Evolutionary conservation across 1,284 basidiomycete genomes (phyloP), one percentile per base, ranked within the genome.

Genomic region (Moesziomyces antarcticus): DNA sequence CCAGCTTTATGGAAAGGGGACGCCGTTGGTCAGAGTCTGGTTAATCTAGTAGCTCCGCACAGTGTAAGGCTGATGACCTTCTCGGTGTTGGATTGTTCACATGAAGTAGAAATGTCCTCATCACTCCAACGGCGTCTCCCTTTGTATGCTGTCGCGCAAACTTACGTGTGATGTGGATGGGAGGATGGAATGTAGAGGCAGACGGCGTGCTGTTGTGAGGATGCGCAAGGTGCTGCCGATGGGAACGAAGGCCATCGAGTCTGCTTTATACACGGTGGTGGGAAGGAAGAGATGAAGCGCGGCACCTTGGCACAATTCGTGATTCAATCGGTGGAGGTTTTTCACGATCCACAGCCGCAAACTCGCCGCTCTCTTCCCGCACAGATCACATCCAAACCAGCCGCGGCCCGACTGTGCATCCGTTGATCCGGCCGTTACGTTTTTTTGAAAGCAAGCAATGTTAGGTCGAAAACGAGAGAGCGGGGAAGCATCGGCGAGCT

Each of bases 21-120:
- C 21, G 54, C 53, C 50, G 30, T 22, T 3, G 18, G 33, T 69
- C 71, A 73, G 71, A 73, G 71, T 73, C 74, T 76, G 66, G 66
- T 76, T 76, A 76, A 76, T 77, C 60, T 60, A 41, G 45, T 2
- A 42, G 60, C 56, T 77, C 74, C 62, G 61, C 74, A 77, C 63
- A 50, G 48, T 66, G 21, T 43, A 58, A 60, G 66, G 63, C 51
- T 62, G 56, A 66, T 66, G 70, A 67, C 72, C 68, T 64, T 50
- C 60, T 77, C 44, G 57, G 75, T 74, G 66, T 77, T 77, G 75
- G 75, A 77, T 77, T 77, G 75, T 77, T 77, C 71, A 73, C 69
- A 64, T 70, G 59, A 57, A 67, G 58, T 62, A 56, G 69, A 62
- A 67, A 52, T 58, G 61, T 70, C 49, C 71, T 77, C 75, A 77